These are phyloP conservation scores for Sporothrix inflata DNA, from an alignment of 2,329 filamentous ascomycete genomes.

Conservation along the genomic window DNA sequence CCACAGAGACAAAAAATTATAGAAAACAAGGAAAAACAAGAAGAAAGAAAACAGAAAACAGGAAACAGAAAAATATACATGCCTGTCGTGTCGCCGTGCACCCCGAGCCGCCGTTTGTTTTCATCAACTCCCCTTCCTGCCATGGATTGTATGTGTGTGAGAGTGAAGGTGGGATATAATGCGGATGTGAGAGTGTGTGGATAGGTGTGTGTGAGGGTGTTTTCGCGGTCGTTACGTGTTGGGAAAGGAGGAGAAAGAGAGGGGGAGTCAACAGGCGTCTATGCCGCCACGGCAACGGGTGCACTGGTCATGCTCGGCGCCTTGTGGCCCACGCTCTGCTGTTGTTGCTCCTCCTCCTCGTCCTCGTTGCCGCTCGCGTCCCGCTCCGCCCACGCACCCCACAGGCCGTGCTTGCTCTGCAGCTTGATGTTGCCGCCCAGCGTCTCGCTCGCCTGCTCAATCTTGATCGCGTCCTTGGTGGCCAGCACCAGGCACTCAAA, in stretches of 20 bases:
- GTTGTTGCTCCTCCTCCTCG: background rate
- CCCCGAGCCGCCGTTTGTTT: slow-evolving; percentile 13
- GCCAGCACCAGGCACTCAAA: slow-evolving; percentile 95
- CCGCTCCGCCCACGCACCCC: slow-evolving; percentile 92
- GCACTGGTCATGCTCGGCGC: slow-evolving; percentile 8
- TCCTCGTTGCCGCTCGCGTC: slow-evolving; percentile 62
- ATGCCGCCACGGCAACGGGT: slow-evolving; percentile 15
- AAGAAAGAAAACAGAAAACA: background rate
- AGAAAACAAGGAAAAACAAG: background rate
- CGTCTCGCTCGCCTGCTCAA: slow-evolving; percentile 75
- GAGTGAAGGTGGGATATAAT: slow-evolving; percentile 15
- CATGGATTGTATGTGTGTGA: background rate
- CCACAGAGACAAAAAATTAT: slow-evolving; percentile 1
- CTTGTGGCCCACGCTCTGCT: background rate
- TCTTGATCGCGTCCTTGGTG: slow-evolving; percentile 97
- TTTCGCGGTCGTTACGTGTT: background rate
- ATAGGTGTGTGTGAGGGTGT: background rate
- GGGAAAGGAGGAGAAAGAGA: too few relatives aligned
- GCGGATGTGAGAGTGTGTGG: slow-evolving; percentile 8
- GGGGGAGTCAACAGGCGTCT: background rate
- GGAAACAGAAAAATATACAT: slow-evolving; percentile 23
- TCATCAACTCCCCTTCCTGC: background rate
- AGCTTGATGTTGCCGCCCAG: slow-evolving; percentile 83
- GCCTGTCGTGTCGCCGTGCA: slow-evolving; percentile 16
- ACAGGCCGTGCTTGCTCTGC: slow-evolving; percentile 89